Base-by-base conservation (phyloP, 345 rosid species). In the Lumnitzera littorea region DNA sequence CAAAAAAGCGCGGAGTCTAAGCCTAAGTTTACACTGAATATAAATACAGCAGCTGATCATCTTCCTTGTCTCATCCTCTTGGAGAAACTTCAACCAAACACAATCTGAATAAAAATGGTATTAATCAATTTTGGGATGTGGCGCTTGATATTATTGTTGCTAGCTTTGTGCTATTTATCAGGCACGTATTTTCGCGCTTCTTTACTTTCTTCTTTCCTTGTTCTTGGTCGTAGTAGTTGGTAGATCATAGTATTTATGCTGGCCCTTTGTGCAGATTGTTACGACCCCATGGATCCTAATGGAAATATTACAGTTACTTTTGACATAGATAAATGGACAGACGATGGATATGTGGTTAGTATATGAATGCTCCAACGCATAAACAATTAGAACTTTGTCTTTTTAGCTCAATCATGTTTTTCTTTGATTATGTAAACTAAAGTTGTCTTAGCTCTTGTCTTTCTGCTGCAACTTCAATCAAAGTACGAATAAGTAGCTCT, bases 201-300 rank as follows among this genome's bases (percentile, higher is more conserved):
- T 24, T 63, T 54, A 43, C 52, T 27, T 46, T 65, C 58, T 50
- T 15, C 9, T 53, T 55, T 50, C 46, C n/a, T 15, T n/a, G 13
- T 2, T 4, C 0, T 50, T 15, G 31, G 53, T 14, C 24, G 46
- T 25, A 16, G 46, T 47, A 15, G 58, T 11, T 31, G 62, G 58
- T 9, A 46, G 49, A 20, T 58, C 25, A 24, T 50, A 20, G 17
- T 15, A 41, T 27, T 27, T 9, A 50, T 70, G 49, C 13, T 50
- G 54, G 59, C 47, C 23, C 56, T 57, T 63, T 20, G 58, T 69
- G 76, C 81, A 85, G 91, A 78, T 67, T 71, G 88, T 64, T 80
- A 71, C 72, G 91, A 85, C 48, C 82, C 83, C 57, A 63, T 80
- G 80, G 88, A 86, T 72, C 91, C 86, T 8, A 63, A 60, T 3